phyloP scores from a whole-genome alignment of 495 filamentous ascomycete species.

The Cenococcum geophilum region DNA sequence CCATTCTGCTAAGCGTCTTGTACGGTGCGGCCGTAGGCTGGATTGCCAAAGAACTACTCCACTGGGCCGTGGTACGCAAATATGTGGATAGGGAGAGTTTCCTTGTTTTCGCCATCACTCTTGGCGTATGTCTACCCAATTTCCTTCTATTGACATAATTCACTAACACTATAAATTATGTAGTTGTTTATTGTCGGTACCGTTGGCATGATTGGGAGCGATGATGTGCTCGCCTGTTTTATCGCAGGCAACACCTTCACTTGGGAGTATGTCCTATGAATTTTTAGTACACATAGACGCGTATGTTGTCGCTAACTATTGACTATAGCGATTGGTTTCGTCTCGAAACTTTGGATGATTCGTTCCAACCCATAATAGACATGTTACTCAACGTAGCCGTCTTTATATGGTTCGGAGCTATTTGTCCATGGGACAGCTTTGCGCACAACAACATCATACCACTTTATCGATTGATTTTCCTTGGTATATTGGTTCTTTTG shows the following conservation, averaged over 20 bases:
- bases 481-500: constrained; percentile 76
- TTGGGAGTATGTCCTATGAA: constrained; percentile 53
- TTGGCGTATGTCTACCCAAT: constrained; percentile 53
- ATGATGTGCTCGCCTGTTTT: constrained; percentile 90
- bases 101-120: constrained; percentile 77
- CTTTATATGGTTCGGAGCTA: constrained; percentile 88
- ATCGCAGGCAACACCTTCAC: constrained; percentile 89
- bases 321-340: constrained; percentile 73
- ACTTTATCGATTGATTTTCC: constrained; percentile 65
- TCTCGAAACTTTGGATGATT: constrained; percentile 79
- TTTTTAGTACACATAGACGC: neutral
- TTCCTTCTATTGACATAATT: neutral
- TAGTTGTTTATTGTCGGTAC: constrained; percentile 76
- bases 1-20: constrained; percentile 67
- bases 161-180: neutral
- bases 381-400: constrained; percentile 78
- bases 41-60: constrained; percentile 72
- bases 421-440: constrained; percentile 76
- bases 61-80: constrained; percentile 74
- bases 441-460: constrained; percentile 62
- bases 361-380: constrained; percentile 84
- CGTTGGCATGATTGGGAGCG: constrained; percentile 82
- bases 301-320: constrained; percentile 21
- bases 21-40: constrained; percentile 77
- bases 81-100: constrained; percentile 90